Evolutionary conservation across 108 stramenopile genomes (phyloP).

Genomic region (Stephanodiscus minutulus): DNA sequence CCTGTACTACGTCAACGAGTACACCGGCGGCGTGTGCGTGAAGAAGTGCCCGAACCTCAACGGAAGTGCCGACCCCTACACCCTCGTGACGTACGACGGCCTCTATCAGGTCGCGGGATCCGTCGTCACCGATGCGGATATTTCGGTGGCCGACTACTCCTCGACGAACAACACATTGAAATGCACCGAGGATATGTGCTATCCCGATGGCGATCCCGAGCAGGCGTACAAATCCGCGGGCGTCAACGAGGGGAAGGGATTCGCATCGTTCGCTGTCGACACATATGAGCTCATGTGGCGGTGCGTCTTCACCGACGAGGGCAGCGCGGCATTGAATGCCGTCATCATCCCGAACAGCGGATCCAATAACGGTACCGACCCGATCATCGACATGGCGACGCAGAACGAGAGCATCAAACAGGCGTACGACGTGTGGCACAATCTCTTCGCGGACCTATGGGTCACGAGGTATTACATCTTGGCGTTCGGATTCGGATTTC

Average conservation of each 20-base stretch:
- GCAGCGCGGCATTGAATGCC: slow-evolving; percentile 39
- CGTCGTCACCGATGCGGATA: slow-evolving; percentile 28
- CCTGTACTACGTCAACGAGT: slow-evolving; percentile 69
- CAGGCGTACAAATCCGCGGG: slow-evolving; percentile 52
- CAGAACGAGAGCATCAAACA: slow-evolving; percentile 36
- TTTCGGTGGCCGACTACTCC: slow-evolving; percentile 61
- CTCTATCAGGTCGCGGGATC: slow-evolving; percentile 53
- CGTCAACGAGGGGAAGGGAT: slow-evolving; percentile 60
- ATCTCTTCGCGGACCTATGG: slow-evolving; percentile 62
- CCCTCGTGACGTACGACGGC: slow-evolving; percentile 71
- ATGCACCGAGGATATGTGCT: slow-evolving; percentile 58
- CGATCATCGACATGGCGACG: slow-evolving; percentile 14
- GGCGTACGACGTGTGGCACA: slow-evolving; percentile 48
- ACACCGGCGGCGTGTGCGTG: slow-evolving; percentile 77
- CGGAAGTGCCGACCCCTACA: slow-evolving; percentile 51
- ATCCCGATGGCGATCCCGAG: slow-evolving; percentile 36
- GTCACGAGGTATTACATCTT: slow-evolving; percentile 59
- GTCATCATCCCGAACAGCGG: slow-evolving; percentile 24
- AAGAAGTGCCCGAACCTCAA: slow-evolving; percentile 43
- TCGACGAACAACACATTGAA: slow-evolving; percentile 28
- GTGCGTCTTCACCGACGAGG: slow-evolving; percentile 59
- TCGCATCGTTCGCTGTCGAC: slow-evolving; percentile 70
- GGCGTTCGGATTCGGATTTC: slow-evolving; percentile 81
- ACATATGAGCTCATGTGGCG: slow-evolving; percentile 57
- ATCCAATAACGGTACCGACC: slow-evolving; percentile 15